phyloP scores from a whole-genome alignment of 164 flowering plant species.

The Aristolochia contorta region DNA sequence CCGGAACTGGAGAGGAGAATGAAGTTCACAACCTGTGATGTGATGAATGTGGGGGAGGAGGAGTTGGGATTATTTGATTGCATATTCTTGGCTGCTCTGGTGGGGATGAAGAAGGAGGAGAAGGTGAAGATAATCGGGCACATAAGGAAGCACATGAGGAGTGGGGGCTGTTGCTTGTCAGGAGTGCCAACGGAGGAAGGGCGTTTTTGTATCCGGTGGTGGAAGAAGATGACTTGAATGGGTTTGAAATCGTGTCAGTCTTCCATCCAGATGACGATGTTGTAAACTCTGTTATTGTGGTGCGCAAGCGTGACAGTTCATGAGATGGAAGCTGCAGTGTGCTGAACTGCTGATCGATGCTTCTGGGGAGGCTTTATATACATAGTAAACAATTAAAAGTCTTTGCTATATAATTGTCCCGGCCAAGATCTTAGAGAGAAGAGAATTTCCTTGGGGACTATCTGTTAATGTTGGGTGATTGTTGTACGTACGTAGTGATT shows the following conservation, averaged over 20 bases:
- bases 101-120: conserved; percentile 47
- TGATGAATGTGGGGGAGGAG: conserved; percentile 32
- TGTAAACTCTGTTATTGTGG: conserved; percentile 42
- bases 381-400: too few relatives aligned
- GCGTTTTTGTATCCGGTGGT: conserved; percentile 54
- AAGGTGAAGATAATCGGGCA: conserved; percentile 40
- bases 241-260: conserved; percentile 39
- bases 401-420: too few relatives aligned
- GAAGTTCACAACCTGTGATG: conserved; percentile 33
- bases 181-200: conserved; percentile 52
- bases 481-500: too few relatives aligned
- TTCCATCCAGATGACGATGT: conserved; percentile 50
- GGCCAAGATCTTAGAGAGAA: too few relatives aligned
- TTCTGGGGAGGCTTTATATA: too few relatives aligned
- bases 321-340: too few relatives aligned
- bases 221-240: conserved; percentile 30
- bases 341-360: too few relatives aligned
- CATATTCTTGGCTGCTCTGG: conserved; percentile 51
- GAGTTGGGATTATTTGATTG: conserved; percentile 34
- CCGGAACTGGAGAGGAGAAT: conserved; percentile 40
- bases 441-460: too few relatives aligned
- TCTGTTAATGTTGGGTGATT: too few relatives aligned
- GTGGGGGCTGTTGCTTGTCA: conserved; percentile 35
- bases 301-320: too few relatives aligned
- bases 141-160: conserved; percentile 33